phyloP scores from a whole-genome alignment of 164 flowering plant species.

The Dillenia turbinata region DNA sequence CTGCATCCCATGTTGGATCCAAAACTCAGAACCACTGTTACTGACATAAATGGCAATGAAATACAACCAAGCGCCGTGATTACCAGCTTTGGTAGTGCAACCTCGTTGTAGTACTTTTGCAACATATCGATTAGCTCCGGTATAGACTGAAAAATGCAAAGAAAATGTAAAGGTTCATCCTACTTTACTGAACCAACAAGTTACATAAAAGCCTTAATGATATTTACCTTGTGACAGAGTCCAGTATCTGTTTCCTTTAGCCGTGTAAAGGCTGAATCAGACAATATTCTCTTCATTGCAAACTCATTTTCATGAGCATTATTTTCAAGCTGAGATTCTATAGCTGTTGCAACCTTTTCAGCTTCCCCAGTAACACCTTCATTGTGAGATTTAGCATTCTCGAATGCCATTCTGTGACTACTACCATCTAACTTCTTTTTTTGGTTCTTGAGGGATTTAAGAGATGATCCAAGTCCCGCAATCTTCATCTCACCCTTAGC shows the following conservation, averaged over 20 bases:
- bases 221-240: conserved; percentile 77
- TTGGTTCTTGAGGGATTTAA: conserved; percentile 58
- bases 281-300: conserved; percentile 45
- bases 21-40: background rate
- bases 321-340: conserved; percentile 34
- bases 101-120: conserved; percentile 85
- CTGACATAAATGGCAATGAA: too few relatives aligned
- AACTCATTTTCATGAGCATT: conserved; percentile 51
- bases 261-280: conserved; percentile 75
- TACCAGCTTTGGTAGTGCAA: conserved; percentile 97
- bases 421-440: conserved; percentile 56
- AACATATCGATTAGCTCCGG: conserved; percentile 72
- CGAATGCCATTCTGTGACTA: conserved; percentile 24
- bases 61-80: conserved; percentile 6
- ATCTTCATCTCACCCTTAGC: conserved; percentile 75
- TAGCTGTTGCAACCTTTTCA: conserved; percentile 31
- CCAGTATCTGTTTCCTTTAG: conserved; percentile 90
- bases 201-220: background rate
- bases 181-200: conserved; percentile 1
- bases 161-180: conserved; percentile 23
- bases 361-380: conserved; percentile 29
- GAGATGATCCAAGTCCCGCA: conserved; percentile 92
- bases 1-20: conserved; percentile 29
- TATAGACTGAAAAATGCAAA: conserved; percentile 79
- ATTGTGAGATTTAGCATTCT: conserved; percentile 26